Percentiles rank a stretch among this genome's conserved stretches.
phyloP scores from a whole-genome alignment of 2,329 filamentous ascomycete genomes.

The Fusarium solani-melongenae region DNA sequence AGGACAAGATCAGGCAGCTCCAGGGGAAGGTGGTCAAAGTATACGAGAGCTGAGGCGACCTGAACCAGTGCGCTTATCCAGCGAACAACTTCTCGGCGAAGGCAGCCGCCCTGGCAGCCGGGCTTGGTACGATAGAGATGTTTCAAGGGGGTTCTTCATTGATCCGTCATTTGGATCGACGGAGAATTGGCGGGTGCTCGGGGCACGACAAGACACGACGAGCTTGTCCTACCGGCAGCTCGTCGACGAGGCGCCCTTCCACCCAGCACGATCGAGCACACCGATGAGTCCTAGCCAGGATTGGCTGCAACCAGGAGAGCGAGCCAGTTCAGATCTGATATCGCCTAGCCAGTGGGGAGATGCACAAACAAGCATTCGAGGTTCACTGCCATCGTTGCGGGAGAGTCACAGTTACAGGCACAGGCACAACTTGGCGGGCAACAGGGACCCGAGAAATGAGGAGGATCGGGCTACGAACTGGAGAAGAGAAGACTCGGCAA shows the following conservation, averaged over 20 bases:
- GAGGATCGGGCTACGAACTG: constrained; percentile 23
- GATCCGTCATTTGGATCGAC: constrained; percentile 50
- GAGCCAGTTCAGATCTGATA: constrained; percentile 34
- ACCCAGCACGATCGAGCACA: constrained; percentile 50
- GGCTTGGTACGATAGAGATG: constrained; percentile 41
- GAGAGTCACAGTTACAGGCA: constrained; percentile 5
- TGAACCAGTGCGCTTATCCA: constrained; percentile 37
- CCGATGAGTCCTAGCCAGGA: constrained; percentile 32
- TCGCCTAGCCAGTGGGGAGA: constrained; percentile 44
- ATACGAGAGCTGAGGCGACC: constrained; percentile 40
- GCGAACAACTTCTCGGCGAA: constrained; percentile 33
- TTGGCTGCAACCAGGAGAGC: constrained; percentile 36
- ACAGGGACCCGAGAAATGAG: constrained; percentile 15
- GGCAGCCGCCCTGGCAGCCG: constrained; percentile 16
- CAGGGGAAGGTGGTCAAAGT: constrained; percentile 39
- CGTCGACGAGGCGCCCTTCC: constrained; percentile 50
- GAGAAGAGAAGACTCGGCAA: constrained; percentile 33
- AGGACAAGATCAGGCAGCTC: neutral
- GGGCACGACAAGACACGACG: constrained; percentile 38
- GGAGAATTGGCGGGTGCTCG: constrained; percentile 52
- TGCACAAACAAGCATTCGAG: constrained; percentile 31
- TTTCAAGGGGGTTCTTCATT: constrained; percentile 38
- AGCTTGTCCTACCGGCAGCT: constrained; percentile 50
- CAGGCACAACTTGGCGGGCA: constrained; percentile 10
- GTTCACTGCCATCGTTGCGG: constrained; percentile 31